Conservation (phyloP, 139 green algal species). For the Ettlia oleoabundans region DNA sequence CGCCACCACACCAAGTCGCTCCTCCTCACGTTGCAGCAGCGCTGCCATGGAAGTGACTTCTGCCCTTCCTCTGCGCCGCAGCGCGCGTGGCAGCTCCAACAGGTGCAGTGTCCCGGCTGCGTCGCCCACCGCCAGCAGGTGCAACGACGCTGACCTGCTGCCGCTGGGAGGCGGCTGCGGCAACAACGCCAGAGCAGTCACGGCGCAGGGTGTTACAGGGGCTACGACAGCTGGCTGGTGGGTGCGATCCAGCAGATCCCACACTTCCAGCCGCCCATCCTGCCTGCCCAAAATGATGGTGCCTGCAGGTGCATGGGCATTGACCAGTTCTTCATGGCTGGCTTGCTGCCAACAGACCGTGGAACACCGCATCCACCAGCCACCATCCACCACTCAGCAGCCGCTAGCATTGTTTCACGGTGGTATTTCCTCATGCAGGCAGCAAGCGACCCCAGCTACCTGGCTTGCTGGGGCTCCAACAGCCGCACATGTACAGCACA, state of each 20-base stretch:
- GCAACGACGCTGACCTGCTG: slow-evolving; percentile 11
- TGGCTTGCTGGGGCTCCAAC: slow-evolving; percentile 85
- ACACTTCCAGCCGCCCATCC: slow-evolving; percentile 74
- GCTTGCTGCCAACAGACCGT: too few species aligned
- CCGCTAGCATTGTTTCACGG: too few species aligned
- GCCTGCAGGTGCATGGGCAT: slow-evolving; percentile 45
- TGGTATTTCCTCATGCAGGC: background rate
- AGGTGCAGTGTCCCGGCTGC: slow-evolving; percentile 74
- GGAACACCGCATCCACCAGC: too few species aligned
- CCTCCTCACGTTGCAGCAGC: slow-evolving; percentile 67
- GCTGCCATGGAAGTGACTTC: slow-evolving; percentile 71
- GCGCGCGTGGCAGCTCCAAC: slow-evolving; percentile 81
- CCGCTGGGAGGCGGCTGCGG: slow-evolving; percentile 2
- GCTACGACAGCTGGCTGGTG: slow-evolving; percentile 73
- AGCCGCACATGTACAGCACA: slow-evolving; percentile 77
- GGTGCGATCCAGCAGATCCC: slow-evolving; percentile 83
- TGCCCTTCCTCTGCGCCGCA: slow-evolving; percentile 72
- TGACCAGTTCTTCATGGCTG: too few species aligned
- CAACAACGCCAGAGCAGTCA: slow-evolving; percentile 69
- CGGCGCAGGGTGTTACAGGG: slow-evolving; percentile 50
- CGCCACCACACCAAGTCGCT: background rate
- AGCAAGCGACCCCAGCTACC: slow-evolving; percentile 14
- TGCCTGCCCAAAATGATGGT: slow-evolving; percentile 70
- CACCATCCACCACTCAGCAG: background rate
- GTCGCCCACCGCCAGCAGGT: slow-evolving; percentile 73